phyloP scores from a whole-genome alignment of 768 basidiomycete genomes.

The Hebeloma cylindrosporum region DNA sequence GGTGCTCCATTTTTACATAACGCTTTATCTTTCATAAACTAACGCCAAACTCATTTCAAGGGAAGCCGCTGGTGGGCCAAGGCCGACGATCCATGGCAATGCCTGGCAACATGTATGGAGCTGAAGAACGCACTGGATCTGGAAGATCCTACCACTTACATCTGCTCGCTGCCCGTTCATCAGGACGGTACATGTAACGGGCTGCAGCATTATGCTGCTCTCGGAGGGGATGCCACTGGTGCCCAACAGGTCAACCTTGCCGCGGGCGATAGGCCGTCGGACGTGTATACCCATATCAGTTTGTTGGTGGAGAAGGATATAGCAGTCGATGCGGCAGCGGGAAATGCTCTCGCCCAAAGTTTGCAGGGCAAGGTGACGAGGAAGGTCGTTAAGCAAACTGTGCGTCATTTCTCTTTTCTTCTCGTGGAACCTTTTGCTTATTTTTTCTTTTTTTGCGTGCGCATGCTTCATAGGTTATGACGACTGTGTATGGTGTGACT shows the following conservation, averaged over 20 bases:
- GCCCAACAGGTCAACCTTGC: constrained; percentile 91
- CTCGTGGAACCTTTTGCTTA: background rate
- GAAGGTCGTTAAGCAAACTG: constrained; percentile 98
- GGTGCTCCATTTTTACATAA: constrained; percentile 25
- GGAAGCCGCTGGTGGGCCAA: constrained; percentile 85
- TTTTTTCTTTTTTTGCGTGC: background rate
- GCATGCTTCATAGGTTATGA: constrained; percentile 73
- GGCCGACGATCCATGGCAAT: constrained; percentile 98
- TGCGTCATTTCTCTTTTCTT: constrained; percentile 33
- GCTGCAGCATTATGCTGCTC: constrained; percentile 96
- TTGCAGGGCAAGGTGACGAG: constrained; percentile 79
- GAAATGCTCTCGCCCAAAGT: constrained; percentile 54
- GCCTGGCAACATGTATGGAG: constrained; percentile 90
- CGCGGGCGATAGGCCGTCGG: constrained; percentile 82
- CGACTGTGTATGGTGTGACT: constrained; percentile 97
- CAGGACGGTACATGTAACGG: constrained; percentile 99
- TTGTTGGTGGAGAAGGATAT: constrained; percentile 77
- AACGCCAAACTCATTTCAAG: constrained; percentile 41
- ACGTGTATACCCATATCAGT: constrained; percentile 93
- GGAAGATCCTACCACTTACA: constrained; percentile 57
- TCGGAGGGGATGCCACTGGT: constrained; percentile 88
- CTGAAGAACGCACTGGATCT: constrained; percentile 78
- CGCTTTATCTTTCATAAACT: too few relatives aligned
- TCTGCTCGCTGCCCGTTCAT: constrained; percentile 84
- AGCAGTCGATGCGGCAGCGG: constrained; percentile 51